Base-by-base conservation (phyloP, 2,329 filamentous ascomycete species). In the Exophiala aquamarina region DNA sequence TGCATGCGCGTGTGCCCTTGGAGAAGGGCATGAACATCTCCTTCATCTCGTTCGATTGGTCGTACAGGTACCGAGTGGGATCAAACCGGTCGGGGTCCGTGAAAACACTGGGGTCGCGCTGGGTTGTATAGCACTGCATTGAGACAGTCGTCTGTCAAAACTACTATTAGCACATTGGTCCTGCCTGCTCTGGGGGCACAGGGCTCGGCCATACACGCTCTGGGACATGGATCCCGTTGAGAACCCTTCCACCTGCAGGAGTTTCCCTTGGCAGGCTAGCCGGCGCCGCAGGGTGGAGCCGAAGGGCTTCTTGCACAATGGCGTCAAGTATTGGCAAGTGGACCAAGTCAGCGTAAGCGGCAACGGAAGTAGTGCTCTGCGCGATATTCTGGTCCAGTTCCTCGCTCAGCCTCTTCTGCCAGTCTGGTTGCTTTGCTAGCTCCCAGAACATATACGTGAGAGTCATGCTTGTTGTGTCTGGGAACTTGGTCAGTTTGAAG, bases 291-390 rank as follows among this genome's bases (percentile, higher is more conserved):
- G 28, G 66, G 61, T 82, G 78, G 2, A 82, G 66, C 18, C 81
- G 76, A 11, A 84, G 66, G 1, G 79, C 81, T 59, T 84, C 81
- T 63, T 76, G 76, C 13, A 82, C 57, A 10, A 80, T 71, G 5
- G 79, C 79, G 50, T 83, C 72, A 3, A 83, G 65, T 11, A 81
- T 58, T 1, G 79, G 76, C 1, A 83, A 63, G 1, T 63, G 62
- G 53, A 74, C 70, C 17, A 74, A 64, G 9, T 31, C 9, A n/a
- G 9, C n/a, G 3, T 61, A 58, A 41, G 70, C 70, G 3, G 69
- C 54, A 1, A 31, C n/a, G 28, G 60, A 43, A 19, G n/a, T 32
- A 6, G 14, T 31, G 8, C 6, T 19, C 4, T 52, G 46, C 13
- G 39, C 35, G n/a, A n/a, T n/a, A n/a, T n/a, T n/a, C n/a, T n/a